A percentile compares a stretch with the other conserved stretches of the same genome.
These are phyloP conservation scores for Annulohypoxylon stygium DNA, from an alignment of 495 filamentous ascomycete species.

Conservation along the genomic window DNA sequence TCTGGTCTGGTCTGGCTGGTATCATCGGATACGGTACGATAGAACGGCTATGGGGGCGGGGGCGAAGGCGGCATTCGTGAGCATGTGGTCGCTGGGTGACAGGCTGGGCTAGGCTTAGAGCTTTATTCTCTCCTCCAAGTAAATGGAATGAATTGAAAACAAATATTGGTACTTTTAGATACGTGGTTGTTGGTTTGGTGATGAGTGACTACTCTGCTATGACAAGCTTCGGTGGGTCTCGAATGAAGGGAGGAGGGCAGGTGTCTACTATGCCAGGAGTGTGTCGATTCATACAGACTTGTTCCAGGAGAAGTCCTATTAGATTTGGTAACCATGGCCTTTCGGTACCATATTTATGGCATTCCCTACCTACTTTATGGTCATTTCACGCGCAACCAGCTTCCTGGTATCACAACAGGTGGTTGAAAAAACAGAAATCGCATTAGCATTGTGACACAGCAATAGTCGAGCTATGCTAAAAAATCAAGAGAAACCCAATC, in stretches of 20 bases:
- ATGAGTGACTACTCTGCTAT: not conserved
- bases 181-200: not conserved
- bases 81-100: not conserved
- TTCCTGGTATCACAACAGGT: not conserved
- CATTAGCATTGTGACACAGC: not conserved
- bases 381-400: not conserved
- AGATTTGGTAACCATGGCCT: not conserved
- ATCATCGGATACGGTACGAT: not conserved
- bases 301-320: not conserved
- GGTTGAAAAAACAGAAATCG: not conserved
- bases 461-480: not conserved
- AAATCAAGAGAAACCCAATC: too few relatives aligned
- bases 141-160: conserved; percentile 11
- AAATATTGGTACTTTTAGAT: not conserved
- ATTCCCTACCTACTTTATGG: not conserved
- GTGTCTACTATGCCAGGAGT: not conserved
- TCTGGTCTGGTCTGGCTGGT: not conserved
- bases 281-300: not conserved
- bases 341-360: not conserved
- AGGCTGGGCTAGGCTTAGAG: not conserved
- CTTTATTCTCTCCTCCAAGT: not conserved
- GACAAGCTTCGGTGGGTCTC: not conserved
- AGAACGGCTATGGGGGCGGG: not conserved
- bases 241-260: not conserved
- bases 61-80: not conserved